phyloP scores from a whole-genome alignment of 73 alveolate species.

The Paramecium sonneborni region DNA sequence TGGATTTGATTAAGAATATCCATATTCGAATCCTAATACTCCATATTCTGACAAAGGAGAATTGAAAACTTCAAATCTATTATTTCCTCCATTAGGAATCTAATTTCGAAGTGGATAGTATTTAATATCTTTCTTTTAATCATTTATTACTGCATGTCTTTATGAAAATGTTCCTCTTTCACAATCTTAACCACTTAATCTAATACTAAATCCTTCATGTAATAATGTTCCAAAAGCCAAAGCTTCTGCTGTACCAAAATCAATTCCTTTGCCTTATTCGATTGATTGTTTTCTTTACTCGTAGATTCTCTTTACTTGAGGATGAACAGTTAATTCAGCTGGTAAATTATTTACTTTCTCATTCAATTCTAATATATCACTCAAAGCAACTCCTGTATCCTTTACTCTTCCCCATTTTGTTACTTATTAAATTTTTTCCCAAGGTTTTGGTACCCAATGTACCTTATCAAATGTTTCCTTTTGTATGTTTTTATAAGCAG shows the following conservation, averaged over 20 bases:
- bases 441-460: slow-evolving; percentile 77
- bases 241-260: slow-evolving; percentile 96
- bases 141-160: slow-evolving; percentile 87
- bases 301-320: slow-evolving; percentile 75
- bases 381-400: slow-evolving; percentile 79
- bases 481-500: slow-evolving; percentile 42
- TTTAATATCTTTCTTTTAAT: slow-evolving; percentile 72
- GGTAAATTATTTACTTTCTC: slow-evolving; percentile 74
- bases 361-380: slow-evolving; percentile 69
- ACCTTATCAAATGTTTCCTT: slow-evolving; percentile 59
- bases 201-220: slow-evolving; percentile 83
- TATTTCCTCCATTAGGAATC: slow-evolving; percentile 2
- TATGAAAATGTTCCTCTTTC: slow-evolving; percentile 95
- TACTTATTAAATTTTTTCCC: slow-evolving; percentile 75
- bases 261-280: slow-evolving; percentile 90
- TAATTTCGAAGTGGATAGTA: slow-evolving; percentile 55
- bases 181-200: slow-evolving; percentile 91
- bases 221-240: slow-evolving; percentile 93
- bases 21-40: slow-evolving; percentile 87
- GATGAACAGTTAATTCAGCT: slow-evolving; percentile 77
- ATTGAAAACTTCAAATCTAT: slow-evolving; percentile 65
- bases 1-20: slow-evolving; percentile 86
- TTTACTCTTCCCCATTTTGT: slow-evolving; percentile 64
- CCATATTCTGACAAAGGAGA: slow-evolving; percentile 76
- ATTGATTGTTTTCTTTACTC: slow-evolving; percentile 75